These are phyloP conservation scores for Incumbomyces delicatus DNA, from an alignment of 2,329 filamentous ascomycete genomes.

Conservation along the genomic window DNA sequence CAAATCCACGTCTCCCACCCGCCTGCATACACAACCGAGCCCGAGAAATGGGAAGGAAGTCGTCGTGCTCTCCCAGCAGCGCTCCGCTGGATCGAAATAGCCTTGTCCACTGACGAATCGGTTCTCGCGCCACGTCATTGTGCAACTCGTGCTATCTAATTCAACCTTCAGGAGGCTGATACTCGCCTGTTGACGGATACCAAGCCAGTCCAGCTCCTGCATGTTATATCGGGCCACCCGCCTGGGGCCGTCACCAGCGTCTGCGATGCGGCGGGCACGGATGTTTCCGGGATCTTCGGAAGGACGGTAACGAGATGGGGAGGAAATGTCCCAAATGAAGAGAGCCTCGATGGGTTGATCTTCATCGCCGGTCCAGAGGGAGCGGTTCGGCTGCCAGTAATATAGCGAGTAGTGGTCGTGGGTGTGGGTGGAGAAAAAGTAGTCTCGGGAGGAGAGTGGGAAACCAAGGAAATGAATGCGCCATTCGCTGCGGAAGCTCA, in stretches of 20 bases:
- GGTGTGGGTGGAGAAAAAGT: slow-evolving; percentile 55
- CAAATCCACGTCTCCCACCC: slow-evolving; percentile 35
- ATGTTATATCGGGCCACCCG: slow-evolving; percentile 43
- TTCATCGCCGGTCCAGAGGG: slow-evolving; percentile 43
- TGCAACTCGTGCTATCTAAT: slow-evolving; percentile 38
- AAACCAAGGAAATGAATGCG: slow-evolving; percentile 50
- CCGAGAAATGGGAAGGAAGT: slow-evolving; percentile 47
- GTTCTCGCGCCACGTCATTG: slow-evolving; percentile 49
- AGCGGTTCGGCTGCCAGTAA: slow-evolving; percentile 50
- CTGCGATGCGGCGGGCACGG: slow-evolving; percentile 20
- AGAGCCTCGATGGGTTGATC: slow-evolving; percentile 50
- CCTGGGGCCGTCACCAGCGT: slow-evolving; percentile 30
- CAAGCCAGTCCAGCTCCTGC: slow-evolving; percentile 43
- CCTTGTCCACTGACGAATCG: slow-evolving; percentile 40
- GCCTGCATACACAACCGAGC: slow-evolving; percentile 42
- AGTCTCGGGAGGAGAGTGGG: slow-evolving; percentile 45
- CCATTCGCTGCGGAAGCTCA: slow-evolving; percentile 49
- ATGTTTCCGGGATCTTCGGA: slow-evolving; percentile 39
- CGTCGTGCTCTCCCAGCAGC: slow-evolving; percentile 37
- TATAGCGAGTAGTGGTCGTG: slow-evolving; percentile 52
- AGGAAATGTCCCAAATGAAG: slow-evolving; percentile 50
- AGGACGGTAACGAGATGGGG: slow-evolving; percentile 39
- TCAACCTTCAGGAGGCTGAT: slow-evolving; percentile 43
- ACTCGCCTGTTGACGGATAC: slow-evolving; percentile 43
- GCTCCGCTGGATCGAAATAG: slow-evolving; percentile 31